These are phyloP conservation scores for Podila clonocystis DNA, from an alignment of 192 early-diverging fungal genomes.

Conservation along the genomic window DNA sequence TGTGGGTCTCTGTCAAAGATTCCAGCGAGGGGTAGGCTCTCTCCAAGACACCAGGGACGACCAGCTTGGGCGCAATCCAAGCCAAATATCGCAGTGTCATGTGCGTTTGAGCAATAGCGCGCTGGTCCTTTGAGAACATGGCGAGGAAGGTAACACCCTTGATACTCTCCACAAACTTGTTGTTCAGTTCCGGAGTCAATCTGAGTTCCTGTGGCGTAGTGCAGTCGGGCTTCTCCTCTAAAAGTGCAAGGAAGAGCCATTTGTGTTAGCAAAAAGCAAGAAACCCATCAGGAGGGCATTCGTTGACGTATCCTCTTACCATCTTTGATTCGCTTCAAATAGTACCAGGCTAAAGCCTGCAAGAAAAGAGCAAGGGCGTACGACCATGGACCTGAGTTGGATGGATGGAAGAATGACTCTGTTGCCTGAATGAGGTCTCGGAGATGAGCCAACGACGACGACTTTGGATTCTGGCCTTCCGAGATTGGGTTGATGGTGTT, in stretches of 20 bases:
- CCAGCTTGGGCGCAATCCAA: conserved; percentile 72
- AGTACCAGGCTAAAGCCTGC: conserved; percentile 71
- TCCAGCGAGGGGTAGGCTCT: conserved; percentile 90
- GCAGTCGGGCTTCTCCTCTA: conserved; percentile 69
- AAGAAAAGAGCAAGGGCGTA: conserved; percentile 75
- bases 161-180: conserved; percentile 72
- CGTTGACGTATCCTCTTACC: conserved; percentile 21
- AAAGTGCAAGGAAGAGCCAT: neutral
- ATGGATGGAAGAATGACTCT: conserved; percentile 92
- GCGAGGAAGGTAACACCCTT: conserved; percentile 67
- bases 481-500: conserved; percentile 73
- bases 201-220: conserved; percentile 66
- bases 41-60: conserved; percentile 86
- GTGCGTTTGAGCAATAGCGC: conserved; percentile 66
- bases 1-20: conserved; percentile 85
- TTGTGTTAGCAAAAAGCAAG: neutral
- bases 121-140: conserved; percentile 81
- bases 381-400: conserved; percentile 92
- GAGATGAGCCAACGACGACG: conserved; percentile 69
- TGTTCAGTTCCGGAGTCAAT: conserved; percentile 63
- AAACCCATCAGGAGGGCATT: neutral
- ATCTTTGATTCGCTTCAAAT: conserved; percentile 70
- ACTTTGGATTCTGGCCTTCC: conserved; percentile 50
- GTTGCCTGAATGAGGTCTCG: conserved; percentile 82
- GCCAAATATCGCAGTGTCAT: conserved; percentile 75